These are phyloP conservation scores for Anthracocystis panici-leucophaei DNA, from an alignment of 1,284 basidiomycete species.

Conservation along the genomic window DNA sequence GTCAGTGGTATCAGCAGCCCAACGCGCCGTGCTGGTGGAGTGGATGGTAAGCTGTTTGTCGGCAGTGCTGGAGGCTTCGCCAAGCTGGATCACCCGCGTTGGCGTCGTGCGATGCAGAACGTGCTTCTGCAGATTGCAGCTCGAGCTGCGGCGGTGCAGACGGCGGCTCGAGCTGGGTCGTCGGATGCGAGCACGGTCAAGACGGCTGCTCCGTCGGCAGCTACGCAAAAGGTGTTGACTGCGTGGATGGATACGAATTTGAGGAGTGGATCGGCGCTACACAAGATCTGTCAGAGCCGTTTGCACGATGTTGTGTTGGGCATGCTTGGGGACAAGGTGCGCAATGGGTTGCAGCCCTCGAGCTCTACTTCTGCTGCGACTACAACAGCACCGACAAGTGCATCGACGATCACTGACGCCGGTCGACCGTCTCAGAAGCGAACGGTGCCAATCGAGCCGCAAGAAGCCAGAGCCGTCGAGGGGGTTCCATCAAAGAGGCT, in stretches of 20 bases:
- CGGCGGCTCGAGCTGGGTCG: conserved; percentile 25
- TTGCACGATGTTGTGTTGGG: conserved; percentile 47
- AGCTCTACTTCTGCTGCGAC: neutral
- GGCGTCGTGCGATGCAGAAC: conserved; percentile 74
- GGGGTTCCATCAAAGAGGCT: conserved; percentile 17
- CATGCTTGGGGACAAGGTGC: conserved; percentile 46
- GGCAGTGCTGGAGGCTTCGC: conserved; percentile 50
- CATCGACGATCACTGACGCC: neutral
- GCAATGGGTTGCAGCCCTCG: conserved; percentile 17
- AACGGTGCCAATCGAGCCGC: conserved; percentile 1
- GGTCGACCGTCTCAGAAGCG: conserved; percentile 23
- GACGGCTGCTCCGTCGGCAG: conserved; percentile 37
- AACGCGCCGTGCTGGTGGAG: conserved; percentile 7
- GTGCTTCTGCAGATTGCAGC: conserved; percentile 78
- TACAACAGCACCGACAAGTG: neutral
- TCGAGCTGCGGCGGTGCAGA: conserved; percentile 71
- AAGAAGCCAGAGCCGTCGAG: conserved; percentile 1
- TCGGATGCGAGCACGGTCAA: conserved; percentile 21
- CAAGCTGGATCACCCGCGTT: conserved; percentile 72
- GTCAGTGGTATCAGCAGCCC: conserved; percentile 5
- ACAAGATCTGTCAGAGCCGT: conserved; percentile 57
- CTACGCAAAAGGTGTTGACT: conserved; percentile 52
- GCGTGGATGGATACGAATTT: conserved; percentile 62
- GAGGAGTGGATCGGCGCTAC: conserved; percentile 41
- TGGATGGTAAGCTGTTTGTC: conserved; percentile 29